These are phyloP conservation scores for Nemania sp. DNA, from an alignment of 2,329 filamentous ascomycete genomes.

Conservation along the genomic window DNA sequence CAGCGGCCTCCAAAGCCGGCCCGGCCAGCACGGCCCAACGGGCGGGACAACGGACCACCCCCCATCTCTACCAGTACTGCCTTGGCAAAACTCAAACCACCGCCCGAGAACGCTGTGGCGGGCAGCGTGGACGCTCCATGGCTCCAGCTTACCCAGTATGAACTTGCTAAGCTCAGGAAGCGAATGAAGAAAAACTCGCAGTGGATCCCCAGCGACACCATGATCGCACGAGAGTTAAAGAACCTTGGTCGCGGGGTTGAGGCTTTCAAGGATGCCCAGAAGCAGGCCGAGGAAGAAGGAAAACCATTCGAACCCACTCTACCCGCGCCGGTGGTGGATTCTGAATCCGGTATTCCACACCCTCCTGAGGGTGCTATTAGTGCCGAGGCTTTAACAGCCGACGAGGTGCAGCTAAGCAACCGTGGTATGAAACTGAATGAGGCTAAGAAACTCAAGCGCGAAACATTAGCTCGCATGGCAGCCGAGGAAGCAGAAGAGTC, in stretches of 20 bases:
- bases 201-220: slow-evolving; percentile 83
- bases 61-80: slow-evolving; percentile 48
- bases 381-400: slow-evolving; percentile 58
- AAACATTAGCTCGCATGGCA: slow-evolving; percentile 64
- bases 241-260: slow-evolving; percentile 69
- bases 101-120: slow-evolving; percentile 61
- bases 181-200: slow-evolving; percentile 91
- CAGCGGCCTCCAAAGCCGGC: slow-evolving; percentile 42
- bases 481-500: slow-evolving; percentile 66
- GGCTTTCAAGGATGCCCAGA: slow-evolving; percentile 64
- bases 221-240: slow-evolving; percentile 80
- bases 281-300: slow-evolving; percentile 68
- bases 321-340: slow-evolving; percentile 50
- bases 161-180: slow-evolving; percentile 73
- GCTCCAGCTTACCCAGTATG: slow-evolving; percentile 67
- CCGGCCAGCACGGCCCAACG: slow-evolving; percentile 36
- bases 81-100: slow-evolving; percentile 55
- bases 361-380: slow-evolving; percentile 65
- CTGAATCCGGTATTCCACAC: slow-evolving; percentile 56
- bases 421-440: slow-evolving; percentile 79
- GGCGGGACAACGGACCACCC: slow-evolving; percentile 49
- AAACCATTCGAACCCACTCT: slow-evolving; percentile 58
- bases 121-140: slow-evolving; percentile 66
- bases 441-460: slow-evolving; percentile 73
- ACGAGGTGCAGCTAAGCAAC: slow-evolving; percentile 69